These are phyloP conservation scores for Aureobasidium melanogenum DNA, from an alignment of 2,329 filamentous ascomycete genomes.

Conservation along the genomic window DNA sequence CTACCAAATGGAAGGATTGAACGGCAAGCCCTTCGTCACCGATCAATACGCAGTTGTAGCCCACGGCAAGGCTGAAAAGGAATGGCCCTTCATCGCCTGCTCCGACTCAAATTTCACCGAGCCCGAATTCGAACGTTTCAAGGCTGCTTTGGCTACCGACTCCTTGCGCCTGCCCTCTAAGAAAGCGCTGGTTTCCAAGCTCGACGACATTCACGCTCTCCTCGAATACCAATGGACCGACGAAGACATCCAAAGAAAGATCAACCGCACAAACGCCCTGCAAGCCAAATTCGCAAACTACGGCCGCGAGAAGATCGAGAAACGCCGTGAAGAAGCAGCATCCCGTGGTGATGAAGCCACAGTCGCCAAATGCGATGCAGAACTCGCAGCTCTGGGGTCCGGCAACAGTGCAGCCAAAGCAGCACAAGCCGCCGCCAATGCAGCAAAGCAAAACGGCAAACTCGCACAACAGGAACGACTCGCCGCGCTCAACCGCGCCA, in stretches of 20 bases:
- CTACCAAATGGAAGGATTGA: conserved; percentile 69
- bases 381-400: conserved; percentile 51
- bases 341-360: conserved; percentile 54
- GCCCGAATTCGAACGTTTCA: conserved; percentile 74
- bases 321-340: conserved; percentile 58
- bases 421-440: conserved; percentile 37
- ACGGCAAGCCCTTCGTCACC: conserved; percentile 69
- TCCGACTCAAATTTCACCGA: conserved; percentile 75
- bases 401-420: conserved; percentile 44
- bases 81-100: conserved; percentile 84
- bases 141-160: conserved; percentile 63
- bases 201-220: conserved; percentile 70
- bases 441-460: conserved; percentile 41
- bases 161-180: conserved; percentile 66
- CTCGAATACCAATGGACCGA: conserved; percentile 76
- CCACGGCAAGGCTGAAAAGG: conserved; percentile 72
- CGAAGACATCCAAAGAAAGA: conserved; percentile 69
- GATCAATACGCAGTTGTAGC: conserved; percentile 76
- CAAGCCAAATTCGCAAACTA: conserved; percentile 51
- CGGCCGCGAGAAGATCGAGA: conserved; percentile 59
- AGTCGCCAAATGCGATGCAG: conserved; percentile 38
- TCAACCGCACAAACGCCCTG: conserved; percentile 61
- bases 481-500: conserved; percentile 73
- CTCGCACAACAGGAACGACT: conserved; percentile 68
- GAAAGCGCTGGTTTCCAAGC: conserved; percentile 58